These are phyloP conservation scores for Tuber calosporum DNA, from an alignment of 495 filamentous ascomycete genomes.

Conservation along the genomic window DNA sequence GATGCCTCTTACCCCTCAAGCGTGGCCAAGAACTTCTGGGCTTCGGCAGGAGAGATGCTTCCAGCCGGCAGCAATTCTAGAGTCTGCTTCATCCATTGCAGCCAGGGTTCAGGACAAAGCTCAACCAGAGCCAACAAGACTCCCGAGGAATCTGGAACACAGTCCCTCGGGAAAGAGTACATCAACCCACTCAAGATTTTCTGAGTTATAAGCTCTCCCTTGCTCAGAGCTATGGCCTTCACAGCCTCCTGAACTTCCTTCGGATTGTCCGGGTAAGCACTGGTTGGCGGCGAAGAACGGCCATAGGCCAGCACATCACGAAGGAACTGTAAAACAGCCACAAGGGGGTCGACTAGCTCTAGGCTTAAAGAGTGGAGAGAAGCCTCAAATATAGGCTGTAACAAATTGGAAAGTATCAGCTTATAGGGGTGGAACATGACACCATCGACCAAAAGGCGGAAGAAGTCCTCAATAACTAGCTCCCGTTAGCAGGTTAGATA, in stretches of 20 bases:
- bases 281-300: slow-evolving; percentile 60
- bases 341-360: slow-evolving; percentile 82
- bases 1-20: slow-evolving; percentile 42
- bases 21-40: slow-evolving; percentile 45
- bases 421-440: slow-evolving; percentile 83
- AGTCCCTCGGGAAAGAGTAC: slow-evolving; percentile 93
- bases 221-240: slow-evolving; percentile 58
- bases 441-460: slow-evolving; percentile 81
- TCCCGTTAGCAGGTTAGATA: slow-evolving; percentile 17
- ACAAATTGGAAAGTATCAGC: slow-evolving; percentile 67
- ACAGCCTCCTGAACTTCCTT: slow-evolving; percentile 63
- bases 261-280: slow-evolving; percentile 56
- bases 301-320: slow-evolving; percentile 89
- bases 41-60: slow-evolving; percentile 60
- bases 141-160: slow-evolving; percentile 85
- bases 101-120: slow-evolving; percentile 68
- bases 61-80: slow-evolving; percentile 75
- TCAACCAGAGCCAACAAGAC: slow-evolving; percentile 86
- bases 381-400: slow-evolving; percentile 76
- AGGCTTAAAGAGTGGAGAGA: slow-evolving; percentile 75
- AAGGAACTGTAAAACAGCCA: slow-evolving; percentile 85
- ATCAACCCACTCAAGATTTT: slow-evolving; percentile 93
- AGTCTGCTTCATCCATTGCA: slow-evolving; percentile 71
- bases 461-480: slow-evolving; percentile 94
- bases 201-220: slow-evolving; percentile 74